phyloP scores from a whole-genome alignment of 495 filamentous ascomycete species.

The Penicillium psychrofluorescens region DNA sequence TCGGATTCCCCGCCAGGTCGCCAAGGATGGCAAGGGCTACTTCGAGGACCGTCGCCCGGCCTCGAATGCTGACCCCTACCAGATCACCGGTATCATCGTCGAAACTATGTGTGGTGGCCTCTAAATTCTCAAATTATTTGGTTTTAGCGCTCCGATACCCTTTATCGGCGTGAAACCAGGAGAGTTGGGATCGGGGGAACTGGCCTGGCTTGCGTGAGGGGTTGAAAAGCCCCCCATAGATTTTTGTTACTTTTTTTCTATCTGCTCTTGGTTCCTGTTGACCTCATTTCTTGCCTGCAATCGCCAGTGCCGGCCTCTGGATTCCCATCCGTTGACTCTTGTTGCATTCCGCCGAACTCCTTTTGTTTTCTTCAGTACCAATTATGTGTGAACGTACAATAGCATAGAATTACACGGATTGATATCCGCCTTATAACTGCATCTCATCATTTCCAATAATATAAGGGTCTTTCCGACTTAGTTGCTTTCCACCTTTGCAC shows the following conservation, averaged over 20 bases:
- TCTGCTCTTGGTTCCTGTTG: constrained; percentile 9
- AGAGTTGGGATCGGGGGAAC: constrained; percentile 34
- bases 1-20: constrained; percentile 85
- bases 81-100: constrained; percentile 89
- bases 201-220: constrained; percentile 26
- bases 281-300: constrained; percentile 7
- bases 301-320: constrained; percentile 20
- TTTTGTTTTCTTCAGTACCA: constrained; percentile 12
- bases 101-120: constrained; percentile 56
- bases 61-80: constrained; percentile 94
- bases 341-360: constrained; percentile 20
- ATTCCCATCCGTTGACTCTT: constrained; percentile 14
- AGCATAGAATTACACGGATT: constrained; percentile 28
- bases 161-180: constrained; percentile 32
- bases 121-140: constrained; percentile 31
- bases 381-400: constrained; percentile 28
- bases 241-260: constrained; percentile 14
- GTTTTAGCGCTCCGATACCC: constrained; percentile 44
- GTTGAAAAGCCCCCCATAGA: constrained; percentile 21
- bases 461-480: not conserved
- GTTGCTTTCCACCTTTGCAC: not conserved
- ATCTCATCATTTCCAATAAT: not conserved
- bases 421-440: constrained; percentile 21
- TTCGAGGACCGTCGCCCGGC: constrained; percentile 96
- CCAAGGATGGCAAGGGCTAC: constrained; percentile 94